Base-by-base conservation (phyloP, 305 asterid genomes). In the Fraxinus velutina region DNA sequence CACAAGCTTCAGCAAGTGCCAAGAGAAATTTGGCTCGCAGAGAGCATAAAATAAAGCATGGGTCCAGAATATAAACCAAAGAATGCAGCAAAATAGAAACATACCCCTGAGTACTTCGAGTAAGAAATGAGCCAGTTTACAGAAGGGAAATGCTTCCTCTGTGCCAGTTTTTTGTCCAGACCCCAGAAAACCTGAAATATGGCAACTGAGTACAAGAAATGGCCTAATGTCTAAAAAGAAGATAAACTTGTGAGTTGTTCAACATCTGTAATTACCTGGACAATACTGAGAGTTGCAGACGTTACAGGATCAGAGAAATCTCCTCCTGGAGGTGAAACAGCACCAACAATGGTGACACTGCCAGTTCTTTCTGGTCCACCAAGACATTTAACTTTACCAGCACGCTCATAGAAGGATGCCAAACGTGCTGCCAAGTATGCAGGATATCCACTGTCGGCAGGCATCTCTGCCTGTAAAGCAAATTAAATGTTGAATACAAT, bases 381-480 rank as follows among this genome's bases (percentile, higher is more conserved):
- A 52, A 95, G 97, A 85, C 99, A 95, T 86, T 90, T 91, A 83
- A 93, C 97, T 90, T 93, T 92, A 64, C 97, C 98, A 82, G 98
- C 98, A 87, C 97, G 98, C 90, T 93, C 97, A 76, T 95, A 93
- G 87, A 95, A 95, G 86, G 99, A 95, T 75, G 99, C 99, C 88
- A 95, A 88, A 90, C 99, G 99, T 52, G 99, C 91, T 19, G 99
- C 99, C 86, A 95, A 86, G 89, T 95, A 95, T 78, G 99, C 99
- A 87, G 99, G 99, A 88, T 95, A 95, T 57, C 99, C 99, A 93
- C 99, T 95, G 84, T 95, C 99, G 22, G 99, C 99, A 84, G 99
- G 99, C 99, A 95, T 95, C 88, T 95, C 99, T 75, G 99, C 99
- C 99, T 95, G 90, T 75, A 87, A 32, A 62, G 44, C 29, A 76